Evolutionary conservation across 192 early-diverging fungal genomes (phyloP).

Genomic region (Obelidium mucronatum): DNA sequence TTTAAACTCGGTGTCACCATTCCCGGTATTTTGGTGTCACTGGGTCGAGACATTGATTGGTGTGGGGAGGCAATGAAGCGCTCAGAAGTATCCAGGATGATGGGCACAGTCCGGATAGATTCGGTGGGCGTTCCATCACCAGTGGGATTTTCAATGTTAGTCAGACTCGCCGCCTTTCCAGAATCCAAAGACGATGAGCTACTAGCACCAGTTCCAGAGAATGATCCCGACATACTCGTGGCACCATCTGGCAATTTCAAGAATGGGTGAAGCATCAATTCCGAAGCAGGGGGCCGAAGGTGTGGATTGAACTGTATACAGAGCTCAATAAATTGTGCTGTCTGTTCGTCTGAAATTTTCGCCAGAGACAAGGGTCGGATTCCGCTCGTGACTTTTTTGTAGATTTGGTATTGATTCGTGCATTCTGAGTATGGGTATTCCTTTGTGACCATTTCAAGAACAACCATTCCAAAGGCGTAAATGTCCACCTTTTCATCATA

Average conservation of each 20-base stretch:
- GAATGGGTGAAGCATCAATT: constrained; percentile 58
- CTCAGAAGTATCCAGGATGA: neutral
- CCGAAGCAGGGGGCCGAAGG: constrained; percentile 52
- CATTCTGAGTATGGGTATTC: constrained; percentile 90
- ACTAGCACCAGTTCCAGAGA: neutral
- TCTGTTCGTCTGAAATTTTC: constrained; percentile 70
- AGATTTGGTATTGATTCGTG: constrained; percentile 85
- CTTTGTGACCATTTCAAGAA: constrained; percentile 68
- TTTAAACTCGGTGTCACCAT: neutral
- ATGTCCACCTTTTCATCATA: constrained; percentile 91
- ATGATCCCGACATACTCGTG: neutral
- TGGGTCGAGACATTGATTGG: neutral
- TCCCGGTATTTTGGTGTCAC: neutral
- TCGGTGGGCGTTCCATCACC: too few species aligned
- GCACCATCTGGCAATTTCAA: constrained; percentile 28
- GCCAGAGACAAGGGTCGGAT: constrained; percentile 75
- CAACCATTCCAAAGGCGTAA: constrained; percentile 88
- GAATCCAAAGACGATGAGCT: neutral
- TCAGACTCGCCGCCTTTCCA: neutral
- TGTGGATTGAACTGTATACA: constrained; percentile 67
- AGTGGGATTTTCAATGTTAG: neutral
- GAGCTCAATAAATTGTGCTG: constrained; percentile 69
- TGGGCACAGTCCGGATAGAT: too few species aligned
- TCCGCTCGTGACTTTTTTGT: constrained; percentile 76
- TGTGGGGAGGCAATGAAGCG: neutral